Conservation (phyloP, 129 eudicot species). For the sunflower (Helianthus annuus) region DNA sequence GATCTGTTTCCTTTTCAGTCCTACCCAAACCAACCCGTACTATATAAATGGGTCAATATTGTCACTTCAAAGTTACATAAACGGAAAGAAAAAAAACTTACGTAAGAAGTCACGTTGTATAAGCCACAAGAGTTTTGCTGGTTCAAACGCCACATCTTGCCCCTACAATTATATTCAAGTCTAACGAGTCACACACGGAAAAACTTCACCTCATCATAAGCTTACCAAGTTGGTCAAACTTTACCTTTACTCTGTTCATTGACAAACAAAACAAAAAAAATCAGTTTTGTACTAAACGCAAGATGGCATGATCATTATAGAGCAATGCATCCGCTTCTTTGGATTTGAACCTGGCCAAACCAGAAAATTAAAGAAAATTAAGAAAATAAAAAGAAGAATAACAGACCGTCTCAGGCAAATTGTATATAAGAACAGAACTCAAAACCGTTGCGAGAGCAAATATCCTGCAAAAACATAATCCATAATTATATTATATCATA, state of each 20-base stretch:
- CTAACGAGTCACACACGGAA: not conserved
- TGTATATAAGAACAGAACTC: constrained; percentile 94
- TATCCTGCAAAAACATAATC: constrained; percentile 56
- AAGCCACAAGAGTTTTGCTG: constrained; percentile 94
- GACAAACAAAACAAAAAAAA: not conserved
- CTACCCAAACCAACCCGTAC: not conserved
- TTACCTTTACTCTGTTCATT: constrained; percentile 83
- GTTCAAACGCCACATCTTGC: constrained; percentile 97
- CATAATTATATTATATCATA: constrained; percentile 5
- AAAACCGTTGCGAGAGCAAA: constrained; percentile 95
- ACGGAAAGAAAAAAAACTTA: constrained; percentile 43
- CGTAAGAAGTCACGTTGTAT: constrained; percentile 94
- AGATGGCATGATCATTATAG: not conserved
- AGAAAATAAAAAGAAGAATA: not conserved
- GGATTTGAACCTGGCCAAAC: too few species aligned
- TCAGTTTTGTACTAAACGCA: constrained; percentile 32
- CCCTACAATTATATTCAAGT: constrained; percentile 43
- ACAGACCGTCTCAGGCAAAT: constrained; percentile 61
- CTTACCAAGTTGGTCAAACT: constrained; percentile 4
- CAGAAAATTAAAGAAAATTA: not conserved
- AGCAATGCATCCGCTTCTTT: not conserved
- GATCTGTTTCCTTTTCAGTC: too few species aligned
- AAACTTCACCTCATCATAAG: constrained; percentile 7
- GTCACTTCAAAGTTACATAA: not conserved
- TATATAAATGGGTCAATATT: not conserved